Evolutionary conservation across 2,329 filamentous ascomycete genomes (phyloP).

Genomic region (Arthrocladium fulminans): DNA sequence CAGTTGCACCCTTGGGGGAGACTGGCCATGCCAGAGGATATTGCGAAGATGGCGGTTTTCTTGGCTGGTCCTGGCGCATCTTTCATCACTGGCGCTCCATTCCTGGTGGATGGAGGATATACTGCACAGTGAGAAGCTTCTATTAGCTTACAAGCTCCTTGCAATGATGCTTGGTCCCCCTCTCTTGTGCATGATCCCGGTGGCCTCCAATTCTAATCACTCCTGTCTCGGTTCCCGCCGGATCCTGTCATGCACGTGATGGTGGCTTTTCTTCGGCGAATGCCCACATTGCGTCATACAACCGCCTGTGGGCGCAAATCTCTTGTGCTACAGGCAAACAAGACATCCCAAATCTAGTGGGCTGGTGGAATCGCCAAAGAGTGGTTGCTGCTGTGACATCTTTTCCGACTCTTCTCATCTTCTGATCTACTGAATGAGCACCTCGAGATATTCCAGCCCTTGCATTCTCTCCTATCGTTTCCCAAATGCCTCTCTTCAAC

Average conservation of each 20-base stretch:
- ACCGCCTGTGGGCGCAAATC: too few species aligned
- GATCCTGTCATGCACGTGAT: too few species aligned
- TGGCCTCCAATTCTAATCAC: neutral
- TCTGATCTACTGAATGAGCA: too few species aligned
- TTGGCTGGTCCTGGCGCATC: slow-evolving; percentile 34
- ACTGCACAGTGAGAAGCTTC: neutral
- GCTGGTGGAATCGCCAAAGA: neutral
- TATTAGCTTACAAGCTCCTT: neutral
- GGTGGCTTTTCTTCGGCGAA: neutral
- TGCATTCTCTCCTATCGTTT: neutral
- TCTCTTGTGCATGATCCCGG: too few species aligned
- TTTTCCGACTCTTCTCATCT: too few species aligned
- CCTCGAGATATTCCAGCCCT: neutral
- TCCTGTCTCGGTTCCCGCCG: neutral
- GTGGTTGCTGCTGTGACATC: too few species aligned
- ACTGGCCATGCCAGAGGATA: slow-evolving; percentile 19
- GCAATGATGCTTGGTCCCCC: too few species aligned
- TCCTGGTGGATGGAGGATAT: slow-evolving; percentile 35
- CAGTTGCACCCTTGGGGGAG: slow-evolving; percentile 14
- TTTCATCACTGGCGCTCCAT: slow-evolving; percentile 36
- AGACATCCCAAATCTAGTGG: neutral
- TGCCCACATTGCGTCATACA: neutral
- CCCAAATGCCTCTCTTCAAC: slow-evolving; percentile 34
- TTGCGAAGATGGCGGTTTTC: slow-evolving; percentile 23
- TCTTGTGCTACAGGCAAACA: too few species aligned